These are phyloP conservation scores for Gyrodon lividus DNA, from an alignment of 768 basidiomycete species.

Conservation along the genomic window DNA sequence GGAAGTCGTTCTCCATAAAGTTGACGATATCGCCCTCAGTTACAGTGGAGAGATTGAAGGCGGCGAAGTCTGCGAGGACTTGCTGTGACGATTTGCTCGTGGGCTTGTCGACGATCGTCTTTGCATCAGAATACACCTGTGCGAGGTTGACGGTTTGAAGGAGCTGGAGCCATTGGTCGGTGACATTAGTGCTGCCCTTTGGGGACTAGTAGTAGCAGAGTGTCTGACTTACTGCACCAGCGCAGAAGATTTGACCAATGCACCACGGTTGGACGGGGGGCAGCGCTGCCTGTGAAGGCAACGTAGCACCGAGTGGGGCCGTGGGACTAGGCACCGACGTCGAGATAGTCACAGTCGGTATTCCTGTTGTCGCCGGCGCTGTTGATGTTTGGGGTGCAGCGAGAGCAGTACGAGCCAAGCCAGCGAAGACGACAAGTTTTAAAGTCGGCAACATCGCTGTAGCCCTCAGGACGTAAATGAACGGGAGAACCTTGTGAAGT, in stretches of 20 bases:
- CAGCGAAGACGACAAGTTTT: slow-evolving; percentile 12
- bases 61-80: slow-evolving; percentile 68
- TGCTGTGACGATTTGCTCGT: slow-evolving; percentile 63
- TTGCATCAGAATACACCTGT: slow-evolving; percentile 70
- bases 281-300: slow-evolving; percentile 64
- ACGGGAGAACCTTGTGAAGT: not conserved
- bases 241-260: slow-evolving; percentile 73
- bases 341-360: slow-evolving; percentile 43
- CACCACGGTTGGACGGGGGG: slow-evolving; percentile 80
- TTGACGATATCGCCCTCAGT: slow-evolving; percentile 65
- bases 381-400: slow-evolving; percentile 18
- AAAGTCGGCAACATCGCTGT: slow-evolving; percentile 33
- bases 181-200: too few species aligned
- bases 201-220: too few species aligned
- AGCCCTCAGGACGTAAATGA: not conserved
- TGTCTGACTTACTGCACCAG: slow-evolving; percentile 61
- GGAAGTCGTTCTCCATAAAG: slow-evolving; percentile 75
- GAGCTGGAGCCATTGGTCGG: slow-evolving; percentile 40
- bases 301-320: slow-evolving; percentile 43
- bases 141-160: slow-evolving; percentile 88
- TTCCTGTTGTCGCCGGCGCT: slow-evolving; percentile 15
- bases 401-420: slow-evolving; percentile 10
- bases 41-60: slow-evolving; percentile 35
- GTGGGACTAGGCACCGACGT: slow-evolving; percentile 69
- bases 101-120: slow-evolving; percentile 90